Conservation (phyloP, 192 early-diverging fungal genomes). For the Entomortierella lignicola region DNA sequence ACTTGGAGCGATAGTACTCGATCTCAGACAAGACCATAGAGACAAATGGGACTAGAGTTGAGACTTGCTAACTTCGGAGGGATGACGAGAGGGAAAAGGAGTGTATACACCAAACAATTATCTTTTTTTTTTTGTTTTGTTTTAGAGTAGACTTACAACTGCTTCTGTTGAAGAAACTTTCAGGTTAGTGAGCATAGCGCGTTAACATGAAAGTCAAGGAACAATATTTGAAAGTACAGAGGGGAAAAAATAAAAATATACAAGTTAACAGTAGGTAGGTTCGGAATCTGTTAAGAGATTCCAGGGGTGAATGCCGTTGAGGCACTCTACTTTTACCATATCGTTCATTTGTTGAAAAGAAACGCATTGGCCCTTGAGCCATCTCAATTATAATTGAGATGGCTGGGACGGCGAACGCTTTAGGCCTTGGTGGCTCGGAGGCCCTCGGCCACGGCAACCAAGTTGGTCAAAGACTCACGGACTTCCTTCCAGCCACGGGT, state of each 20-base stretch:
- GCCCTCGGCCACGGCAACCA: slow-evolving; percentile 82
- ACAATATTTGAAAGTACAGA: slow-evolving; percentile 8
- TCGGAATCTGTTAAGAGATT: slow-evolving; percentile 54
- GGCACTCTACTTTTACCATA: slow-evolving; percentile 58
- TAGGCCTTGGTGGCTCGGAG: slow-evolving; percentile 61
- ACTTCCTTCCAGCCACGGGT: slow-evolving; percentile 98
- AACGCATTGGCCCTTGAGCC: slow-evolving; percentile 54
- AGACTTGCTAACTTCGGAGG: neutral
- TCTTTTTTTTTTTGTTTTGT: slow-evolving; percentile 2
- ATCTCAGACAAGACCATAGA: neutral
- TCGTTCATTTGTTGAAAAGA: slow-evolving; percentile 59
- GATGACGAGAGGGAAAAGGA: neutral
- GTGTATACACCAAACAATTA: neutral
- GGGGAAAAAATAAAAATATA: slow-evolving; percentile 5
- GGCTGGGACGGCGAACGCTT: slow-evolving; percentile 36
- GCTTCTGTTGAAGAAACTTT: slow-evolving; percentile 59
- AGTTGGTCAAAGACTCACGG: slow-evolving; percentile 85
- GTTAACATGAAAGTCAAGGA: slow-evolving; percentile 44
- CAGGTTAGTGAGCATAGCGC: slow-evolving; percentile 45
- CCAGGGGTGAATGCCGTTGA: slow-evolving; percentile 58
- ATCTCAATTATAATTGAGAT: slow-evolving; percentile 11
- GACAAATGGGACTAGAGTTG: neutral
- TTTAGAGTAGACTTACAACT: slow-evolving; percentile 5
- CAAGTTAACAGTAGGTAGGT: slow-evolving; percentile 4
- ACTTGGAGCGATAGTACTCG: neutral